Conservation (phyloP, 768 basidiomycete genomes). For the Mycena epipterygia region DNA sequence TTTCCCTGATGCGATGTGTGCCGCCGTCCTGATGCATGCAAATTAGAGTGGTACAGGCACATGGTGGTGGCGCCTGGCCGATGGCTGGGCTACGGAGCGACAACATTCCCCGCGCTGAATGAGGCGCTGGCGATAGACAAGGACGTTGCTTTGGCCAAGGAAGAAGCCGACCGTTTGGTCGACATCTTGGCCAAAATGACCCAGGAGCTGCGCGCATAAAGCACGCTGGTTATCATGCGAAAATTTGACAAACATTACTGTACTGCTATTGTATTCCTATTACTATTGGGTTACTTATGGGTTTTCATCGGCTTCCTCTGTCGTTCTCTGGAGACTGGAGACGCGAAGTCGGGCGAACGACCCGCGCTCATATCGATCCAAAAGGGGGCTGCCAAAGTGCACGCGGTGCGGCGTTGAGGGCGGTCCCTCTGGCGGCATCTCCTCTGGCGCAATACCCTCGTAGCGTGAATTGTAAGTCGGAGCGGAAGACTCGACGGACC, state of each 20-base stretch:
- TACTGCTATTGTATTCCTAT: neutral
- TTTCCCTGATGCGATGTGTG: neutral
- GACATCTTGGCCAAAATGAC: conserved; percentile 66
- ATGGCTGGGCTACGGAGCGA: conserved; percentile 90
- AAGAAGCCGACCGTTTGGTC: conserved; percentile 70
- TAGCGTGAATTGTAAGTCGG: conserved; percentile 3
- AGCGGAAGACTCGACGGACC: neutral
- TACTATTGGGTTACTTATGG: neutral
- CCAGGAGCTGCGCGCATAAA: conserved; percentile 35
- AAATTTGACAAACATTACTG: neutral
- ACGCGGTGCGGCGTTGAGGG: neutral
- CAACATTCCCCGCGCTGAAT: conserved; percentile 84
- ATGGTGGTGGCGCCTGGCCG: conserved; percentile 90
- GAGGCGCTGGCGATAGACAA: conserved; percentile 84
- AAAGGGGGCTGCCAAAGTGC: conserved; percentile 25
- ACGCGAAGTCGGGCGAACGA: conserved; percentile 24
- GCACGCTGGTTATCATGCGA: too few relatives aligned
- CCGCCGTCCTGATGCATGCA: neutral
- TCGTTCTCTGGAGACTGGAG: conserved; percentile 18
- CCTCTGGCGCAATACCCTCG: conserved; percentile 16
- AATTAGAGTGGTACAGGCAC: conserved; percentile 84
- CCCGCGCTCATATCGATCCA: conserved; percentile 28
- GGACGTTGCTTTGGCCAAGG: conserved; percentile 68
- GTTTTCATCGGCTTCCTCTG: neutral
- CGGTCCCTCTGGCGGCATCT: conserved; percentile 1